Conservation (phyloP, 1,284 basidiomycete genomes). For the Trichosporon asahii region DNA sequence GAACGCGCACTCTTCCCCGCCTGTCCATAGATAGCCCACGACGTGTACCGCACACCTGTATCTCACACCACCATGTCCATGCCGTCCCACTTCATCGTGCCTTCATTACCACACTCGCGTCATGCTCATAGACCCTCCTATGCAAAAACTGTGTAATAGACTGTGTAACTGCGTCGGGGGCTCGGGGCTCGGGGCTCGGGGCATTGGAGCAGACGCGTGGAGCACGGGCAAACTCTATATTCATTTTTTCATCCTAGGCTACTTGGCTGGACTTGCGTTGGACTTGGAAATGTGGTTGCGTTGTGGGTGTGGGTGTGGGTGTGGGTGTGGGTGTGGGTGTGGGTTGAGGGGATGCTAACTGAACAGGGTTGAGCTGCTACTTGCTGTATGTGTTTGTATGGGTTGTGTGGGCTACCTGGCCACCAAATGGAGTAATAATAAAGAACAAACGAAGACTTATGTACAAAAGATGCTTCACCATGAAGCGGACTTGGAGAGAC, state of each 20-base stretch:
- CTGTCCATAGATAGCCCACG: no score
- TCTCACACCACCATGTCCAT: not conserved
- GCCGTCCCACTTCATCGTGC: not conserved
- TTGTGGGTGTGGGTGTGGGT: no score
- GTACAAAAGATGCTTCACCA: not conserved
- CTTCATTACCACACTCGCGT: not conserved
- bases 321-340: no score
- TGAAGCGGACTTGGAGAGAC: not conserved
- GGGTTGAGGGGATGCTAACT: not conserved
- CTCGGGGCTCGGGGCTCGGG: no score
- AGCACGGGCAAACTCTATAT: not conserved
- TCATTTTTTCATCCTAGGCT: not conserved
- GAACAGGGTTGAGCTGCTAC: not conserved
- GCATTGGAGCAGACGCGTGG: no score
- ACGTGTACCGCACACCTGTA: not conserved
- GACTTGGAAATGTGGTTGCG: not conserved
- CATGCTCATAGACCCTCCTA: not conserved
- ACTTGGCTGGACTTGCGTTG: no score
- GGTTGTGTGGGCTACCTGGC: not conserved
- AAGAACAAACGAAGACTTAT: not conserved
- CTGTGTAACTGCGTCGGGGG: not conserved
- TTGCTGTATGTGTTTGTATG: not conserved
- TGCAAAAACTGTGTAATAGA: not conserved
- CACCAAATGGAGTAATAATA: not conserved
- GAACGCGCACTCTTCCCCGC: no score